Base-by-base conservation (phyloP, 2,329 filamentous ascomycete genomes). In the Colletotrichum siamense region DNA sequence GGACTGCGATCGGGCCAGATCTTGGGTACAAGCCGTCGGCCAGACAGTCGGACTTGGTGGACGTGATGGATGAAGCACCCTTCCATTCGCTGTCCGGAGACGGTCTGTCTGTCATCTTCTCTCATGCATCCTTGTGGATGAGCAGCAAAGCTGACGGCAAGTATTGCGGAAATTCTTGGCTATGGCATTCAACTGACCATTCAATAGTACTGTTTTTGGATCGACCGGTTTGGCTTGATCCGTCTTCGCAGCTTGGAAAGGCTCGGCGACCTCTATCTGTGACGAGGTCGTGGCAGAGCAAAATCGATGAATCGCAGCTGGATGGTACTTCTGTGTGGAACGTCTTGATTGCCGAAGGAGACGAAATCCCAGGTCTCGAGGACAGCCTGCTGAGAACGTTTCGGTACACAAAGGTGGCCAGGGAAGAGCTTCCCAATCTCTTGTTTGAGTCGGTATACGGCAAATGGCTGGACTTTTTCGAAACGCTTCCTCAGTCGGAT, bases 391-490 rank as follows among this genome's bases (percentile, higher is more conserved):
- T 76, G 57, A 30, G 49, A 49, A 69, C 44, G 3, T 76, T 76
- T 15, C 64, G 71, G 22, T 61, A 76, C 9, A 59, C 65, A 28
- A 65, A 61, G 9, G 34, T 74, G 7, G 22, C 34, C 18, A 76
- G 59, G 36, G 64, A 76, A 55, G 65, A 34, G 6, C 73, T 83
- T 0, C 52, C 62, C 6, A 64, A 71, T 9, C 16, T 79, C 6
- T 62, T 85, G 16, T 70, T 78, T 5, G 77, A 80, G 24, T 64
- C 78, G 8, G 80, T 79, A 3, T 80, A 82, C 65, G 78, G 81
- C 59, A 82, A 83, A 67, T 87, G 86, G 85, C 77, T 81, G 8
- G 82, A 83, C 5, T 81, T 87, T 30, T 77, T 77, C 67, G 75
- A 77, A 22, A 63, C 71, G 83, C 87, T 70, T 28, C 74, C 69